Percentiles rank a stretch among this genome's conserved stretches.
phyloP scores from a whole-genome alignment of 2,329 filamentous ascomycete species.

The Apiospora koreana region DNA sequence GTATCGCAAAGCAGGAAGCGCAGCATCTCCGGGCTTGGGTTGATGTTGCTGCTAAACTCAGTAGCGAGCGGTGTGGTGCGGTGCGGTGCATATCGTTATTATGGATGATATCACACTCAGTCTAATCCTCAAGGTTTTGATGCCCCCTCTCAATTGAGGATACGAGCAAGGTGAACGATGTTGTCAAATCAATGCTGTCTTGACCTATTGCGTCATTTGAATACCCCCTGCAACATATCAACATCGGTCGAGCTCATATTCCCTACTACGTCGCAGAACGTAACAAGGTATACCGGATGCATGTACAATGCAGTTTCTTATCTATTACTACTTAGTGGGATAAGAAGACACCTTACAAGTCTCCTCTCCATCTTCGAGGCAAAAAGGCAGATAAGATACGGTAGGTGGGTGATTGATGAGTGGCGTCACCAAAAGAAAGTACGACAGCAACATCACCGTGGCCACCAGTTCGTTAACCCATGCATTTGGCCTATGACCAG shows the following conservation, averaged over 20 bases:
- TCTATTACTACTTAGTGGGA: not conserved
- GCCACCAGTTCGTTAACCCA: not conserved
- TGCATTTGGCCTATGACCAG: not conserved
- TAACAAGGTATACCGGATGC: not conserved
- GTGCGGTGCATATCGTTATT: not conserved
- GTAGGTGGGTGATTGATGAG: not conserved
- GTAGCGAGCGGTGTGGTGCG: not conserved
- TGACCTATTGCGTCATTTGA: not conserved
- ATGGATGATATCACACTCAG: not conserved
- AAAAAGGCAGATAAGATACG: not conserved
- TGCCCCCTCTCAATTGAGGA: not conserved
- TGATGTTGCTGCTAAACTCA: not conserved
- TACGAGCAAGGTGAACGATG: not conserved
- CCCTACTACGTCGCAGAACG: not conserved
- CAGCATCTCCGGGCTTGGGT: not conserved
- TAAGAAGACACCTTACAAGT: not conserved
- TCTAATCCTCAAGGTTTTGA: not conserved
- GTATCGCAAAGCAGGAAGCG: not conserved
- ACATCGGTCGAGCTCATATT: not conserved
- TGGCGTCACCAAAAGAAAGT: not conserved
- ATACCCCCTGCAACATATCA: not conserved
- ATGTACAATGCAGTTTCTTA: not conserved
- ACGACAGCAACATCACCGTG: not conserved
- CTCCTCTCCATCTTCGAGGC: not conserved
- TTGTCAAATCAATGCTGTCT: not conserved